These are phyloP conservation scores for Eutypella sp. DNA, from an alignment of 2,329 filamentous ascomycete genomes.

Conservation along the genomic window DNA sequence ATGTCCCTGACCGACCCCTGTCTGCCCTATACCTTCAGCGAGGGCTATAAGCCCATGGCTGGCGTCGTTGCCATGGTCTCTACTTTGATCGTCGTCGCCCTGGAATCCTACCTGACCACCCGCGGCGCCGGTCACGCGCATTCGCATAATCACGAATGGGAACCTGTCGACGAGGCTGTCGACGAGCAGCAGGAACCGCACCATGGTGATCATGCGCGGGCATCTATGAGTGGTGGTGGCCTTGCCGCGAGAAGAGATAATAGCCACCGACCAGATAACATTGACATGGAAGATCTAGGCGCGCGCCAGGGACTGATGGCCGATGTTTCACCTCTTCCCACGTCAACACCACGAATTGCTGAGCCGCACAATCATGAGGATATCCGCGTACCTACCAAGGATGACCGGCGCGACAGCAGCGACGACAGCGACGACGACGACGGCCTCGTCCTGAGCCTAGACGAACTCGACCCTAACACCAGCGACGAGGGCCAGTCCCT, in stretches of 20 bases:
- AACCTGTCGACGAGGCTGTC: conserved; percentile 37
- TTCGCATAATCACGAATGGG: conserved; percentile 47
- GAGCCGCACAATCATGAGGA: conserved; percentile 14
- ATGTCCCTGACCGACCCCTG: conserved; percentile 63
- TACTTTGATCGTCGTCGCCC: conserved; percentile 73
- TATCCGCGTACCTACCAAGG: conserved; percentile 6
- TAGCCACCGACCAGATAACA: conserved; percentile 40
- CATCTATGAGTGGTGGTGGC: conserved; percentile 24
- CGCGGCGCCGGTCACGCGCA: conserved; percentile 59
- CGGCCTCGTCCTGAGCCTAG: conserved; percentile 55
- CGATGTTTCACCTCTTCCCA: conserved; percentile 53
- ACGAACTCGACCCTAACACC: conserved; percentile 50
- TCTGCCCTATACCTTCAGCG: conserved; percentile 72
- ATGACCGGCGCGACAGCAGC: conserved; percentile 14
- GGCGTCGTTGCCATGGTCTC: conserved; percentile 78
- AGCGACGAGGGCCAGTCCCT: conserved; percentile 26
- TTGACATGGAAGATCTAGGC: conserved; percentile 48
- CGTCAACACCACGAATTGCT: conserved; percentile 40
- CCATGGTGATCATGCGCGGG: conserved; percentile 20
- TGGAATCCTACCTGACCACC: conserved; percentile 86
- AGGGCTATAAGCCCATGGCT: conserved; percentile 73
- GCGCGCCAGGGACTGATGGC: conserved; percentile 51
- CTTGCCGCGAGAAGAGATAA: conserved; percentile 34
- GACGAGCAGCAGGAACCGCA: conserved; percentile 12
- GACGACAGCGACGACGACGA: conserved; percentile 41